Evolutionary conservation across 225 moss, liverwort and hornwort species (phyloP).

Genomic region (Pseudoscleropodium purum): DNA sequence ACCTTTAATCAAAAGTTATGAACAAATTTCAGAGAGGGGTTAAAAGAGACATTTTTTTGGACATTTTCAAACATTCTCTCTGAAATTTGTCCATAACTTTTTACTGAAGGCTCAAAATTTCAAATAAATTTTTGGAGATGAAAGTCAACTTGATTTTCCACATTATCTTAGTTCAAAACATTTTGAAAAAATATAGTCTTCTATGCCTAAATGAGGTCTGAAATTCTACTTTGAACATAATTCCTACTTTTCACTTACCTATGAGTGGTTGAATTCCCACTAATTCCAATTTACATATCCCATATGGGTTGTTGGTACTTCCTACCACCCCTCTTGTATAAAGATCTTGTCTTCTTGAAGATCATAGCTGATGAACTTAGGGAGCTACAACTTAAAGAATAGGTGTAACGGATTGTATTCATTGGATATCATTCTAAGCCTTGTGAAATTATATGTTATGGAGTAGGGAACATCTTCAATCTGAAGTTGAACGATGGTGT

Average conservation of each 20-base stretch:
- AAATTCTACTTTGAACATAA: neutral
- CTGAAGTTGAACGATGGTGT: fast-evolving
- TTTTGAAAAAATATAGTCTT: neutral
- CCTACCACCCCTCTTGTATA: neutral
- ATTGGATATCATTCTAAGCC: fast-evolving
- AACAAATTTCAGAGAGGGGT: neutral
- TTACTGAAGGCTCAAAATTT: neutral
- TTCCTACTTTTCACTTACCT: neutral
- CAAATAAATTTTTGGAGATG: fast-evolving
- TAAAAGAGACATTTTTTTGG: no score
- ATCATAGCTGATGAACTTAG: no score
- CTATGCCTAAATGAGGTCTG: neutral
- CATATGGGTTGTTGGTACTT: neutral
- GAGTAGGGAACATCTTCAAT: neutral
- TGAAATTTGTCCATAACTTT: neutral
- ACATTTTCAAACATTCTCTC: neutral
- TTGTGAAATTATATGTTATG: neutral
- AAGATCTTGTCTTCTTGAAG: neutral
- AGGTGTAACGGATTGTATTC: no score
- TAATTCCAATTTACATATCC: neutral
- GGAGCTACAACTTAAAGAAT: no score
- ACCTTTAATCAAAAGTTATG: neutral
- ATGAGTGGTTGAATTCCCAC: neutral
- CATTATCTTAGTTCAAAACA: neutral
- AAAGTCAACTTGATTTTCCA: neutral